phyloP scores from a whole-genome alignment of 306 rosid genomes.

The Inga leiocalycina region DNA sequence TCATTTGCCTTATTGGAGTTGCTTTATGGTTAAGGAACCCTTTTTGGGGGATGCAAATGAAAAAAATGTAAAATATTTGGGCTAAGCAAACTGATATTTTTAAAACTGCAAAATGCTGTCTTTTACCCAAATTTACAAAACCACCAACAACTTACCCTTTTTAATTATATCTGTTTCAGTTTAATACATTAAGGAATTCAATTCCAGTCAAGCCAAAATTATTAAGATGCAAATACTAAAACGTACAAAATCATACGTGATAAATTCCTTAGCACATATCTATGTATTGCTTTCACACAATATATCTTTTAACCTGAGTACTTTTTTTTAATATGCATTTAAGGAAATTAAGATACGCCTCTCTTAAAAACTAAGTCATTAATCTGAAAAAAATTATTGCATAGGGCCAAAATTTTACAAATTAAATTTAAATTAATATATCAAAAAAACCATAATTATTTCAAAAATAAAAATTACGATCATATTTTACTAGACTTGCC shows the following conservation, averaged over 20 bases:
- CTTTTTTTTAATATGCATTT: not conserved
- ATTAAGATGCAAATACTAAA: not conserved
- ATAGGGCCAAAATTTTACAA: not conserved
- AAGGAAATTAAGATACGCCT: not conserved
- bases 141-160: not conserved
- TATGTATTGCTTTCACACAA: not conserved
- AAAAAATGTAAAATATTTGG: not conserved
- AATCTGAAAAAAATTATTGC: not conserved
- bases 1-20: not conserved
- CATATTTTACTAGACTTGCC: not conserved
- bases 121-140: not conserved
- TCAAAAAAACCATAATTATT: not conserved
- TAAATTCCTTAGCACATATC: not conserved
- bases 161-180: not conserved
- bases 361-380: not conserved
- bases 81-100: not conserved
- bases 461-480: not conserved
- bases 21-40: not conserved
- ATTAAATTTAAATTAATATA: not conserved
- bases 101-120: not conserved
- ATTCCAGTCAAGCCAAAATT: not conserved
- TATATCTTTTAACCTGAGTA: not conserved
- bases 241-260: not conserved
- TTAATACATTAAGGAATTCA: not conserved
- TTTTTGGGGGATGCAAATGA: not conserved